Evolutionary conservation across 1,284 basidiomycete genomes (phyloP), one percentile per base, ranked within the genome.

Genomic region (Taiwanofungus camphoratus): DNA sequence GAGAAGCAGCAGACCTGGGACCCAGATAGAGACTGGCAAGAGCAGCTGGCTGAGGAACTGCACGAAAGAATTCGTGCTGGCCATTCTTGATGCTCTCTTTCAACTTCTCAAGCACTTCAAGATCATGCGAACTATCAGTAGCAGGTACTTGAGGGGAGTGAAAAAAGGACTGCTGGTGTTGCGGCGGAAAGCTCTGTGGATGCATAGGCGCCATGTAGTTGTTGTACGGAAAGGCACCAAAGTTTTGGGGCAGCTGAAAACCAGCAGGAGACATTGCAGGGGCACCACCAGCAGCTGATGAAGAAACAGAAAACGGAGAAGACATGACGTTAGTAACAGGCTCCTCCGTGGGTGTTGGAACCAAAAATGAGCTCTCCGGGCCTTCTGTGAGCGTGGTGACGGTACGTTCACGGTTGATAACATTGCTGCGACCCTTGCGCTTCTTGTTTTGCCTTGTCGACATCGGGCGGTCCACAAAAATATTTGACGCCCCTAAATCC

Each of bases 21-120:
- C 83, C 83, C 45, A 76, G 63, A 62, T 80, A 86, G 46, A 84
- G 64, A 45, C 67, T 70, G 32, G 76, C 79, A 36, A 87, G 73
- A 42, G 71, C 73, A 22, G 67, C 66, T 32, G 84, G 85, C 49
- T 78, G 73, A 30, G 84, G 82, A 41, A 75, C 57, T 21, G 83
- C 74, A 27, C 74, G 74, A 56, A 77, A 87, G 50, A 78, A 66
- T 41, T 81, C 75, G 57, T 87, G 84, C 54, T 87, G 83, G 42
- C 76, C 76, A 30, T 68, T 73, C 56, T 78, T 82, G 61, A 87
- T 87, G 42, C 74, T 67, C 29, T 76, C 66, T 61, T 87, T 87
- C 57, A 87, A 74, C 44, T 76, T 76, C 62, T 87, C 77, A 46
- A 87, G 70, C 35, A 77, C 72, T 57, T 84, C 80, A 48, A 87